Evolutionary conservation across 257 asterid genomes (phyloP).

Genomic region (Fraxinus americana): DNA sequence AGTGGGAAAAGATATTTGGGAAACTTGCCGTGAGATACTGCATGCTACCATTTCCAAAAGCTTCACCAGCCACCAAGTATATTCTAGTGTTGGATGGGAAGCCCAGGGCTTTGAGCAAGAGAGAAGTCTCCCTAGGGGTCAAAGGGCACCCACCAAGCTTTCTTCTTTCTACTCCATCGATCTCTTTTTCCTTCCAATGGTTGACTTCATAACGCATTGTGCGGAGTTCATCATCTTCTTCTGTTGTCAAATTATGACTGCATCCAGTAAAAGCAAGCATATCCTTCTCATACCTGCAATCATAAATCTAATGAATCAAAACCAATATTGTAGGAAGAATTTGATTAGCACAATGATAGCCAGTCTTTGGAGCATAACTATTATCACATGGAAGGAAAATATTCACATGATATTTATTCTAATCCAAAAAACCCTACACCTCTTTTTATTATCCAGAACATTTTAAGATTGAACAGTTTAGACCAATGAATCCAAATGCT

Average conservation of each 20-base stretch:
- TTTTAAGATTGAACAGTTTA: background rate
- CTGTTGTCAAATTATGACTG: conserved; percentile 80
- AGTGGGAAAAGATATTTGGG: conserved; percentile 81
- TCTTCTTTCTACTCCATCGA: conserved; percentile 78
- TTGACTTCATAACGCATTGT: conserved; percentile 82
- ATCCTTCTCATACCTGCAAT: conserved; percentile 91
- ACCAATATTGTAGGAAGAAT: background rate
- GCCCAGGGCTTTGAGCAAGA: conserved; percentile 81
- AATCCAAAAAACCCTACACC: background rate
- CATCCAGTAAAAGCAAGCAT: conserved; percentile 99
- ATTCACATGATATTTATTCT: background rate
- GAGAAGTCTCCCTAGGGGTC: conserved; percentile 95
- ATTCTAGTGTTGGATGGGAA: conserved; percentile 76
- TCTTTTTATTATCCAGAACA: background rate
- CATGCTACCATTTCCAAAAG: conserved; percentile 94
- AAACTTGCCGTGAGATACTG: conserved; percentile 66
- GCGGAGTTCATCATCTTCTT: conserved; percentile 81
- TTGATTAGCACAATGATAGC: background rate
- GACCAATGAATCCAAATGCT: background rate
- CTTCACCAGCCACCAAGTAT: conserved; percentile 94
- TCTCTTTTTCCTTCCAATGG: conserved; percentile 99
- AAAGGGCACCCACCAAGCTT: conserved; percentile 88
- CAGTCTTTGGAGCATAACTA: background rate
- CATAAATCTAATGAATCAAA: conserved; percentile 25
- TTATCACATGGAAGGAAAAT: background rate